Conservation (phyloP, 73 alveolate species). For the Paramecium sexaurelia region DNA sequence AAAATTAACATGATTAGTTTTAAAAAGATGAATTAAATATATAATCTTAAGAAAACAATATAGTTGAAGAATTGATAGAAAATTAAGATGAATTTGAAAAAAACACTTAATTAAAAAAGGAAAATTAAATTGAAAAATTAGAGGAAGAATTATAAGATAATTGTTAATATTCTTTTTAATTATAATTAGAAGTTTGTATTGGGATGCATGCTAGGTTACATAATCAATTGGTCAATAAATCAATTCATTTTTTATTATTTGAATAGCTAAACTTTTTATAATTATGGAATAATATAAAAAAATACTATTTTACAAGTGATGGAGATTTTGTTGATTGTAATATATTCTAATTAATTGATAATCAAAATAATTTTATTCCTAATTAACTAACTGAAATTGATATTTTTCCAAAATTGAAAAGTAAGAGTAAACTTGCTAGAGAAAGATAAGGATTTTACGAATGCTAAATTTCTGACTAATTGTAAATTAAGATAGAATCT, state of each 20-base stretch:
- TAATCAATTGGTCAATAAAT: constrained; percentile 7
- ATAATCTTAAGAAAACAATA: background rate
- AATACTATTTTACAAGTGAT: constrained; percentile 26
- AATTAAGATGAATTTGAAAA: background rate
- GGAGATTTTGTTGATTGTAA: constrained; percentile 18
- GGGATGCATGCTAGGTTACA: constrained; percentile 17
- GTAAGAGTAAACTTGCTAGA: background rate
- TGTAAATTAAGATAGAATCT: constrained; percentile 10
- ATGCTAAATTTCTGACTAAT: background rate
- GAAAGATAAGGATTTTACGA: constrained; percentile 7
- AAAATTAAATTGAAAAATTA: background rate
- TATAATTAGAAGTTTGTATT: constrained; percentile 21
- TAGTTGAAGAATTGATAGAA: background rate
- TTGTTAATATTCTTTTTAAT: background rate
- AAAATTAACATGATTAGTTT: background rate
- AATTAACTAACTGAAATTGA: background rate
- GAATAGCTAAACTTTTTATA: background rate
- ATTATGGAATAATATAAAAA: constrained; percentile 27
- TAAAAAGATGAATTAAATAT: background rate
- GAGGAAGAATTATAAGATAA: background rate
- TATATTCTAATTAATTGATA: background rate
- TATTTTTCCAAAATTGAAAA: constrained; percentile 1
- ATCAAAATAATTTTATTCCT: background rate
- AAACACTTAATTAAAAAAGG: background rate
- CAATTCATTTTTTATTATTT: background rate